Evolutionary conservation across 1,284 basidiomycete species (phyloP).

Genomic region (Erythrobasidium hasegawianum): DNA sequence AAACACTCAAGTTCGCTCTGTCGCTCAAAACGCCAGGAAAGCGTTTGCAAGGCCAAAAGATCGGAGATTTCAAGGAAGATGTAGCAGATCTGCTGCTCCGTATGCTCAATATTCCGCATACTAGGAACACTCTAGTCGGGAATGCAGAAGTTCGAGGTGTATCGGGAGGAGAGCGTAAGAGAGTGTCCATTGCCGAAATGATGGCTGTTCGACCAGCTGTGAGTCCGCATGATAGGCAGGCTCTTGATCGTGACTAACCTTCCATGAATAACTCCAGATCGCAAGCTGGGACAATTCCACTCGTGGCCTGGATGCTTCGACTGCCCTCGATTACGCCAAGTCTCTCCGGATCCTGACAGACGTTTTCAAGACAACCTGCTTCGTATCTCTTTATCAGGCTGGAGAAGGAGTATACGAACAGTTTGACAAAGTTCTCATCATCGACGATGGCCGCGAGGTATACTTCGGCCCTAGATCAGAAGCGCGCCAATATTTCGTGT

Average conservation of each 20-base stretch:
- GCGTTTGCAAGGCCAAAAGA: constrained; percentile 54
- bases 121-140: constrained; percentile 57
- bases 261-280: constrained; percentile 13
- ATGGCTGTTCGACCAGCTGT: constrained; percentile 52
- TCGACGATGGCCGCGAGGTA: constrained; percentile 78
- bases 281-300: constrained; percentile 63
- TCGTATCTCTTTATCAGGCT: constrained; percentile 57
- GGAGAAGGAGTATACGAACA: constrained; percentile 62
- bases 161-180: constrained; percentile 56
- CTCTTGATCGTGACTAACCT: not conserved
- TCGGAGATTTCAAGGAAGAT: constrained; percentile 54
- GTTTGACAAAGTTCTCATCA: constrained; percentile 71
- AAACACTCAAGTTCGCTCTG: constrained; percentile 58
- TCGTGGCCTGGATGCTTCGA: constrained; percentile 66
- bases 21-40: constrained; percentile 56
- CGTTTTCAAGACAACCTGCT: constrained; percentile 50
- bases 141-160: constrained; percentile 59
- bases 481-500: constrained; percentile 74
- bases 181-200: constrained; percentile 61
- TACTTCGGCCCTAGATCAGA: constrained; percentile 72
- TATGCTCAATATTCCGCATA: constrained; percentile 62
- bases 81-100: constrained; percentile 57
- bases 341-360: constrained; percentile 58
- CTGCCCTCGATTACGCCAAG: constrained; percentile 58
- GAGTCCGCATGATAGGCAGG: constrained; percentile 35